Base-by-base conservation (phyloP, 1,139 yeast genomes). In the Pichia sp. region DNA sequence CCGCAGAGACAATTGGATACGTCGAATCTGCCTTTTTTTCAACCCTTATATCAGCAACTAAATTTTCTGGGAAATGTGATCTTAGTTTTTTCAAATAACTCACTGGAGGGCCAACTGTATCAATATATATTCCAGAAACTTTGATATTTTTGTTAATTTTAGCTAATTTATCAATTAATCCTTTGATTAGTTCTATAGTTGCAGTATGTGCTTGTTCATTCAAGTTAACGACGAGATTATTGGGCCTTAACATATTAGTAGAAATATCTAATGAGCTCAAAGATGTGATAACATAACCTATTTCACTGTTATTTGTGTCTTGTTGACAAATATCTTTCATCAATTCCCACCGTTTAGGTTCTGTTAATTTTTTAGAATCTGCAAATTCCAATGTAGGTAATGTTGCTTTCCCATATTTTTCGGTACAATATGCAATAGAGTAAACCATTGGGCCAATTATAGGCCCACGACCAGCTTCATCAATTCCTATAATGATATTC, bases 401-500 rank as follows among this genome's bases (percentile, higher is more conserved):
- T 3, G 34, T 26, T 5, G 62, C 59, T 0, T 59, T 52, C 45
- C 77, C 81, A 57, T 77, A 86, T 2, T 66, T 59, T 42, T 72
- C 71, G 23, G 80, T 65, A 54, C 95, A 81, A 59, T 87, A 92
- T 3, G 95, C 80, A 3, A 87, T 69, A 1, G 95, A 95, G 57
- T 92, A 92, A 1, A 94, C 98, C 98, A 92, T 94, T 0, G 97
- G 95, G 0, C 98, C 95, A 44, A 92, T 59, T 0, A 94, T 97
- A 0, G 99, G 98, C 0, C 99, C 99, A 52, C 99, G 73, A 0
- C 99, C 98, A 0, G 99, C 98, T 62, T 92, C 99, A 61, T 92
- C 98, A 1, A 92, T 95, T 4, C 98, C 98, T 11, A 92, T 64
- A 1, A 87, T 77, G 80, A 73, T 39, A 33, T 33, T 35, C 4